Conservation (phyloP, 2,329 filamentous ascomycete species). For the Colletotrichum lupini region DNA sequence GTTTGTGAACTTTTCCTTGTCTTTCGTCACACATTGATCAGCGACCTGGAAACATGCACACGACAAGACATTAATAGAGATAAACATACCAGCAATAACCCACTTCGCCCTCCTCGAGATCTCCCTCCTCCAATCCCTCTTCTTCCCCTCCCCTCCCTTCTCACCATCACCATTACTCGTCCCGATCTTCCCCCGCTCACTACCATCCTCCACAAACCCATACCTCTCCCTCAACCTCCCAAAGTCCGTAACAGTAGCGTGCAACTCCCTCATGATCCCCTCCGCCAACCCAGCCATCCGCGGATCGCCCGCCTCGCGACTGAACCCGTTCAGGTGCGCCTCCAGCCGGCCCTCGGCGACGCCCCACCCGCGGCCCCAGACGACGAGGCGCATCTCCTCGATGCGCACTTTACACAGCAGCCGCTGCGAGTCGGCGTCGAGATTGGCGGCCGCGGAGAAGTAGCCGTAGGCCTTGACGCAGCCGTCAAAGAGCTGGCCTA, state of each 20-base stretch:
- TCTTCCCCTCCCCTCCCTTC: background rate
- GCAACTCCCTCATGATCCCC: background rate
- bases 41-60: background rate
- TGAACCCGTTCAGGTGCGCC: constrained; percentile 48
- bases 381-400: constrained; percentile 59
- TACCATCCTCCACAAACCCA: background rate
- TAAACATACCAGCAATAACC: background rate
- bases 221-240: background rate
- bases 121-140: background rate
- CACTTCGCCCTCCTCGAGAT: background rate
- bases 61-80: background rate
- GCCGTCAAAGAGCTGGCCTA: constrained; percentile 59
- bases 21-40: background rate
- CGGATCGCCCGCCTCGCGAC: constrained; percentile 38
- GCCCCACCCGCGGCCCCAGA: constrained; percentile 61
- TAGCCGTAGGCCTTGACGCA: constrained; percentile 58
- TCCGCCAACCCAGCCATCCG: background rate
- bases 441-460: constrained; percentile 54
- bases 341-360: constrained; percentile 57
- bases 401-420: constrained; percentile 60
- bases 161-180: background rate
- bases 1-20: background rate
- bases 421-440: constrained; percentile 55
- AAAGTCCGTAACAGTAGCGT: background rate
- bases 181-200: background rate